phyloP scores from a whole-genome alignment of 371 early-diverging fungal genomes.

The Parasitella parasitica region DNA sequence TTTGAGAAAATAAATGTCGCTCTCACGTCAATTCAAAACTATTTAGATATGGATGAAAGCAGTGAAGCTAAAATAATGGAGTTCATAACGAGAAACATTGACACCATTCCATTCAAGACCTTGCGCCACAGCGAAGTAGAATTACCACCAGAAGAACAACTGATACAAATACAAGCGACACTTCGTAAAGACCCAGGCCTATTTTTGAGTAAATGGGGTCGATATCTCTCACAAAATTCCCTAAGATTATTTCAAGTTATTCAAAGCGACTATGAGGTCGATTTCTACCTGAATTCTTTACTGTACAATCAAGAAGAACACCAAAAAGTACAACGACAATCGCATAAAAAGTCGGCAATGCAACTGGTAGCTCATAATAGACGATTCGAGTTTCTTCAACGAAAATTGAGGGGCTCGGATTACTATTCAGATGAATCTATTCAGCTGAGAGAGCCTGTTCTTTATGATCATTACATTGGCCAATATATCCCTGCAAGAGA shows the following conservation, averaged over 20 bases:
- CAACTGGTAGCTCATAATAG: conserved; percentile 39
- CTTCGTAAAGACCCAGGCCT: conserved; percentile 40
- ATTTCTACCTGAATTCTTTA: conserved; percentile 32
- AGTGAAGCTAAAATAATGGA: conserved; percentile 8
- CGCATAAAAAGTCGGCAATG: conserved; percentile 12
- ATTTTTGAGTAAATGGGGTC: conserved; percentile 53
- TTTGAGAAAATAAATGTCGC: not conserved
- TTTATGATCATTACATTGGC: conserved; percentile 53
- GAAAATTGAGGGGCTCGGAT: conserved; percentile 30
- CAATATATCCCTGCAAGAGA: conserved; percentile 37
- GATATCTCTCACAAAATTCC: conserved; percentile 29
- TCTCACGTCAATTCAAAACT: not conserved
- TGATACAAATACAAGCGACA: conserved; percentile 27
- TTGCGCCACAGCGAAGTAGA: conserved; percentile 40
- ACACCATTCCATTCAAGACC: conserved; percentile 42
- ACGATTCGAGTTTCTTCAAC: conserved; percentile 41
- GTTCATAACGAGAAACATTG: conserved; percentile 20
- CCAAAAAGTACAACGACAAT: not conserved
- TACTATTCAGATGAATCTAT: conserved; percentile 52
- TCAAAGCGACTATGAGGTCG: conserved; percentile 42
- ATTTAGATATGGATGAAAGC: conserved; percentile 12
- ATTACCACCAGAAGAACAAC: conserved; percentile 24
- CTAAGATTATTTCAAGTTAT: conserved; percentile 30
- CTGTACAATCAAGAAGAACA: conserved; percentile 10
- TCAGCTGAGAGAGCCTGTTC: conserved; percentile 43